Evolutionary conservation across 768 basidiomycete genomes (phyloP), one percentile per base, ranked within the genome.

Genomic region (Boletus rubropictus): DNA sequence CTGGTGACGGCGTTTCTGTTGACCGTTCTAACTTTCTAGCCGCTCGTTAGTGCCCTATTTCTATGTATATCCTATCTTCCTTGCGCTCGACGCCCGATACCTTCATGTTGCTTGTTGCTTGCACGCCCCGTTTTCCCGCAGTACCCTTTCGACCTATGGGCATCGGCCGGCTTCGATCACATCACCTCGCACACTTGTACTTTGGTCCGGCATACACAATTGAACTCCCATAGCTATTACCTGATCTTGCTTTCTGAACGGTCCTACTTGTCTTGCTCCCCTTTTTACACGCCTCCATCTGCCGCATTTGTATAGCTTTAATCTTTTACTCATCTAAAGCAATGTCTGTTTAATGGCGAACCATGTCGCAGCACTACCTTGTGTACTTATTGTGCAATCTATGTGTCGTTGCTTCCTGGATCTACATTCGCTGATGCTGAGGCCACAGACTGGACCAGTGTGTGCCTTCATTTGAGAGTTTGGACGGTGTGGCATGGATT

Each of bases 151-250:
- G 54, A 60, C 54, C 57, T 60, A 64, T 68, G 63, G 61, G 63
- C 66, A 59, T 66, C 53, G 51, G 54, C 65, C 59, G 57, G 58
- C 59, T 57, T 60, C 59, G 72, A 72, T 71, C 73, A 75, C 75
- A 75, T 73, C 74, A 72, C 67, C 68, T 69, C 68, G 71, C 68
- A 70, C 79, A 82, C 54, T 76, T 84, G 82, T 84, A 84, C 79
- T 78, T 72, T 79, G 77, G 76, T 71, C 72, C 71, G 72, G 78
- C 79, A 80, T 77, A 76, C 72, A 71, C 70, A 70, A 39, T 49
- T 55, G 51, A 46, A 52, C 24, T 39, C 65, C 68, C 70, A 69
- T 62, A 61, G 63, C 62, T 69, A 62, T 66, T 59, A 57, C 45
- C 48, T 50, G 50, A 51, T 56, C 52, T 63, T 63, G 68, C 69